phyloP scores from a whole-genome alignment of 192 early-diverging fungal genomes.

The Dissophora ornata region DNA sequence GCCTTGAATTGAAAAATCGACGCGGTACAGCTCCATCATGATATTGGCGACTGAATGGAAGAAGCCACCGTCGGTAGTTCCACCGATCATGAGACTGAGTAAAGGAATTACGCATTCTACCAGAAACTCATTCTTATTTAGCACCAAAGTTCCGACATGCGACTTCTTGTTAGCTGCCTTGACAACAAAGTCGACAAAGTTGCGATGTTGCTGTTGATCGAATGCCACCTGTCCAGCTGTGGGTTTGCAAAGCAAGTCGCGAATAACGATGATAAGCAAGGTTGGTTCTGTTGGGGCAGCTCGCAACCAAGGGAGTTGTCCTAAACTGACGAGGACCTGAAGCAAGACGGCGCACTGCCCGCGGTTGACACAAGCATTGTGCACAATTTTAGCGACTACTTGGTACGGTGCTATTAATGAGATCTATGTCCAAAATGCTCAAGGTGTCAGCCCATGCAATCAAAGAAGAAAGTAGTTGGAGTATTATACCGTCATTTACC shows the following conservation, averaged over 20 bases:
- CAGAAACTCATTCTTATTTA: conserved; percentile 26
- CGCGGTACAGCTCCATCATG: conserved; percentile 16
- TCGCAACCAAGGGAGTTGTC: conserved; percentile 41
- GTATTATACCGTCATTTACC: background rate
- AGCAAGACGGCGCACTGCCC: conserved; percentile 31
- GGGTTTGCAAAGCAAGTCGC: conserved; percentile 2
- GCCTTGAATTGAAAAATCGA: background rate
- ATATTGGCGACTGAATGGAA: conserved; percentile 8
- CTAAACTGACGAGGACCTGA: conserved; percentile 16
- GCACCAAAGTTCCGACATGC: background rate
- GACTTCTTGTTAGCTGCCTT: background rate
- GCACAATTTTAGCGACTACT: conserved; percentile 23
- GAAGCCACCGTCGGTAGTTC: background rate
- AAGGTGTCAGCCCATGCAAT: no score
- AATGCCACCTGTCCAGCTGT: background rate
- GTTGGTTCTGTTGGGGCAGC: background rate
- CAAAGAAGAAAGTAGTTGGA: no score
- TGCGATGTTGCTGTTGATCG: conserved; percentile 2
- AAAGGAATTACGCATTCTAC: conserved; percentile 18
- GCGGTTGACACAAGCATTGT: conserved; percentile 19
- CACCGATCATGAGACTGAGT: conserved; percentile 4
- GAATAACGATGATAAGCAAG: conserved; percentile 18
- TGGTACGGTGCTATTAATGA: conserved; percentile 43
- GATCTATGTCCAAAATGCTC: conserved; percentile 4
- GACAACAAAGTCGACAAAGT: conserved; percentile 19